phyloP scores from a whole-genome alignment of 805 yeast genomes.

The Maudiozyma pseudohumilis region DNA sequence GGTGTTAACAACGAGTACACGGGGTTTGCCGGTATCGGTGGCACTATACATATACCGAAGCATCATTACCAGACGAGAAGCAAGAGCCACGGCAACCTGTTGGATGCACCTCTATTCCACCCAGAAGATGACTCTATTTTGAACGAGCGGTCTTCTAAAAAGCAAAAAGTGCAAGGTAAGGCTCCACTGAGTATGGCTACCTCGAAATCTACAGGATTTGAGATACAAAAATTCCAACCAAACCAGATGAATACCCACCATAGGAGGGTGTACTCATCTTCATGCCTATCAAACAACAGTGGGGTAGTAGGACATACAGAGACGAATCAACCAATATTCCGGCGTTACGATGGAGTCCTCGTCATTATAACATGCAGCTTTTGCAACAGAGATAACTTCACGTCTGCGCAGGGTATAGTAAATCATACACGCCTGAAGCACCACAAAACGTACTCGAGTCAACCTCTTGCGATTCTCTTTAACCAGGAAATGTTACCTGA shows the following conservation, averaged over 20 bases:
- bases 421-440: conserved; percentile 73
- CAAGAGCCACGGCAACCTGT: conserved; percentile 21
- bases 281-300: conserved; percentile 36
- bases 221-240: conserved; percentile 13
- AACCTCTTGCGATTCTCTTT: conserved; percentile 61
- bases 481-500: conserved; percentile 45
- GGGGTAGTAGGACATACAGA: conserved; percentile 38
- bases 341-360: conserved; percentile 60
- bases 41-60: conserved; percentile 6
- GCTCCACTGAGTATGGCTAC: background rate
- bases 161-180: background rate
- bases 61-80: conserved; percentile 29
- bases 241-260: conserved; percentile 24
- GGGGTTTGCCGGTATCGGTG: background rate
- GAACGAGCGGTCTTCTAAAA: background rate
- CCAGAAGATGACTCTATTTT: conserved; percentile 2
- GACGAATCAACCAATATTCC: conserved; percentile 42
- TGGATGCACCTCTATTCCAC: conserved; percentile 7
- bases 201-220: conserved; percentile 1
- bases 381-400: conserved; percentile 60
- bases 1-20: background rate
- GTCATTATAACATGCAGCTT: conserved; percentile 60
- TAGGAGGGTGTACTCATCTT: conserved; percentile 27
- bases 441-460: conserved; percentile 56
- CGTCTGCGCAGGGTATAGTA: conserved; percentile 71